Conservation (phyloP, 495 filamentous ascomycete genomes). For the Tuber melanosporum region DNA sequence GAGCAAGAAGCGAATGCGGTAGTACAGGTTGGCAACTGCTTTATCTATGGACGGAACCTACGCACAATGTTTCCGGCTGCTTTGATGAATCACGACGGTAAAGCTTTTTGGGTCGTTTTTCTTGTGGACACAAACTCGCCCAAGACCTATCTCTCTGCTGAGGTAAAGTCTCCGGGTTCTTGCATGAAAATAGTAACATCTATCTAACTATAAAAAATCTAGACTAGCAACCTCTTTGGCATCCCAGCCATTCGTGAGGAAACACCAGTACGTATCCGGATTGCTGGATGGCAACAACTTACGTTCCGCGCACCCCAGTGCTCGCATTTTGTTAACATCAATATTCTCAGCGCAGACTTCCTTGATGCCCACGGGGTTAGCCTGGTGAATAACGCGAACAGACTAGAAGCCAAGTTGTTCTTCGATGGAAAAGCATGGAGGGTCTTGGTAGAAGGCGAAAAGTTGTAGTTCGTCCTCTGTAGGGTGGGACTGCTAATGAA, state of each 20-base stretch:
- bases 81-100: not conserved
- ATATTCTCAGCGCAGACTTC: slow-evolving; percentile 74
- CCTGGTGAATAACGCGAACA: slow-evolving; percentile 62
- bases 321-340: slow-evolving; percentile 63
- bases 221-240: not conserved
- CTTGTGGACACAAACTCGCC: not conserved
- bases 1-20: not conserved
- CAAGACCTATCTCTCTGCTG: not conserved
- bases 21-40: not conserved
- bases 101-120: not conserved
- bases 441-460: slow-evolving; percentile 43
- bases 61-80: not conserved
- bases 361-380: slow-evolving; percentile 76
- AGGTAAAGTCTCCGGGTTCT: not conserved
- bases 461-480: slow-evolving; percentile 55
- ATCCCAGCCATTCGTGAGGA: not conserved
- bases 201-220: not conserved
- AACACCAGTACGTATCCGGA: not conserved
- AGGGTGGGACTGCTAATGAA: slow-evolving; percentile 64
- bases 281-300: not conserved
- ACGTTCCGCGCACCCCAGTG: not conserved
- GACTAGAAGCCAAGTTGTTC: slow-evolving; percentile 47
- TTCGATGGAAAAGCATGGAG: slow-evolving; percentile 41
- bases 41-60: not conserved
- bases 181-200: not conserved